Evolutionary conservation across 2,329 filamentous ascomycete species (phyloP), one percentile per base, ranked within the genome.

Genomic region (Clarireedia sp.): DNA sequence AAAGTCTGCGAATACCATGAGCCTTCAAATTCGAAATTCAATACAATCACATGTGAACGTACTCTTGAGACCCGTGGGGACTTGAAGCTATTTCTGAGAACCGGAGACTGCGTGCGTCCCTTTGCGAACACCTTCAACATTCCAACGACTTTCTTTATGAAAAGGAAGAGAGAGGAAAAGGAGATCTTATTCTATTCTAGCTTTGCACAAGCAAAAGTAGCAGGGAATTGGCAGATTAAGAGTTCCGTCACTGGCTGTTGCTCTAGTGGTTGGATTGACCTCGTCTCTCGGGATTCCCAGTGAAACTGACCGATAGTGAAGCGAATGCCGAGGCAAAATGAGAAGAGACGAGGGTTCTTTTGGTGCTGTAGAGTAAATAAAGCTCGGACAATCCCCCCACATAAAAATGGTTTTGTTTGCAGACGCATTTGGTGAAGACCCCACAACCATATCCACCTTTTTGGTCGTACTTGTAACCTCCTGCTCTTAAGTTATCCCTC

Each of bases 81-180:
- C 40, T 62, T 60, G 59, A 67, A 64, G 55, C 57, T 64, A 56
- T 61, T 65, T 62, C 62, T 64, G 55, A 69, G 64, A 58, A 64
- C 61, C 54, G 63, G 60, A 57, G 65, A 64, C 63, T 63, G 62
- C 57, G 62, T 61, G 55, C 67, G 64, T 58, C 65, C 59, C 55
- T 63, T 67, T 44, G 64, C 62, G 41, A 69, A 58, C 62, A 63
- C 61, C 60, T 66, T 68, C 66, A 69, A 69, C 67, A 69, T 69
- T 60, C 66, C 58, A 57, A 63, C 46, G 51, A 33, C 41, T 56
- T 55, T 57, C 55, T 16, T 38, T 40, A 46, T 51, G 40, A 57
- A 54, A 48, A 46, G 53, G 49, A 57, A 57, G 51, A 24, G 29
- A 33, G 29, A 33, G 12, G 29, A 33, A 33, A 33, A 55, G 23